Percentiles rank a stretch among this genome's conserved stretches.
Conservation (phyloP, 2,329 filamentous ascomycete genomes). For the Bipolaris victoriae region DNA sequence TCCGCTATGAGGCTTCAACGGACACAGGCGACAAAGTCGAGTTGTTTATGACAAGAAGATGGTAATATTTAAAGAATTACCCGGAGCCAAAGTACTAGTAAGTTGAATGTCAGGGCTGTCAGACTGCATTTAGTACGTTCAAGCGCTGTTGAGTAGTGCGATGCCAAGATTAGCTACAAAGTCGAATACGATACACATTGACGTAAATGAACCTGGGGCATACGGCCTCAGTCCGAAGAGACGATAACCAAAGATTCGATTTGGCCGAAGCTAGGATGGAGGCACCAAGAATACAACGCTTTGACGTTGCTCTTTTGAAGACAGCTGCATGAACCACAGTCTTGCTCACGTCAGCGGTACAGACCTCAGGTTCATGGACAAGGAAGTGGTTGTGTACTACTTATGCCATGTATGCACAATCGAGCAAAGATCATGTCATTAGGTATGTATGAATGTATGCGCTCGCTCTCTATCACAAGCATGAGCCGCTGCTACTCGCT, state of each 20-base stretch:
- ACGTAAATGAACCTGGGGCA: background rate
- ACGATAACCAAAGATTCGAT: too few relatives aligned
- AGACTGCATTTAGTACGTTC: slow-evolving; percentile 43
- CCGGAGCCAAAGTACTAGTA: slow-evolving; percentile 42
- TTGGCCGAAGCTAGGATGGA: too few relatives aligned
- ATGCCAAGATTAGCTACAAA: slow-evolving; percentile 48
- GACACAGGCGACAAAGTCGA: slow-evolving; percentile 41
- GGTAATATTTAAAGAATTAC: slow-evolving; percentile 49
- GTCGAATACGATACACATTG: slow-evolving; percentile 41
- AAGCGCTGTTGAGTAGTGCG: slow-evolving; percentile 41
- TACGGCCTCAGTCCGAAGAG: too few relatives aligned
- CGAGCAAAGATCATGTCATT: too few relatives aligned
- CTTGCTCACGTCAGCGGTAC: background rate
- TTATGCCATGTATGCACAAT: too few relatives aligned
- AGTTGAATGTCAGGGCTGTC: slow-evolving; percentile 45
- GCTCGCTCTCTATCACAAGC: too few relatives aligned
- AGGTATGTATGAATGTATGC: too few relatives aligned
- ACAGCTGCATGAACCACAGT: background rate
- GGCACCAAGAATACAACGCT: too few relatives aligned
- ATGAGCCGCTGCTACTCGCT: too few relatives aligned
- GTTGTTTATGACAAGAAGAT: slow-evolving; percentile 49
- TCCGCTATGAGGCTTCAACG: slow-evolving; percentile 35
- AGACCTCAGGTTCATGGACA: background rate
- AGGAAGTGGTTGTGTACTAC: background rate
- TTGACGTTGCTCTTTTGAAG: background rate